A percentile compares a stretch with the other conserved stretches of the same genome.
Evolutionary conservation across 306 rosid genomes (phyloP).

Genomic region (Castanea mollissima): DNA sequence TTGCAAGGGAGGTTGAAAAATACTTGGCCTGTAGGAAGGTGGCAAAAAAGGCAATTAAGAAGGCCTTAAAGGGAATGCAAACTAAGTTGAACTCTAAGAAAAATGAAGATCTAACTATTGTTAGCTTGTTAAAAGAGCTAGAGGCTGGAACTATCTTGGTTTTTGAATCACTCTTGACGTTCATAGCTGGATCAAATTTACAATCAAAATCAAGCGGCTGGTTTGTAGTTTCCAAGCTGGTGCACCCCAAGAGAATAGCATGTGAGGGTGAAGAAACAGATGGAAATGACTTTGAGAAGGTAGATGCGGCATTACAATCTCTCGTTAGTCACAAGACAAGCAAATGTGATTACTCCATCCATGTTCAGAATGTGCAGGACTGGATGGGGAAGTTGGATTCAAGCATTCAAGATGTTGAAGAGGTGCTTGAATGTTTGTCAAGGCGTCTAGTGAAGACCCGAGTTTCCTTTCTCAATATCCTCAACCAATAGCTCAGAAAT

Average conservation of each 20-base stretch:
- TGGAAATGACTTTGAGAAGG: constrained; percentile 44
- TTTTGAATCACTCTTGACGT: constrained; percentile 29
- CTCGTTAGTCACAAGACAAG: constrained; percentile 31
- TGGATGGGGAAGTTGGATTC: constrained; percentile 40
- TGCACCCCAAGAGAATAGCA: constrained; percentile 24
- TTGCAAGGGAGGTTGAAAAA: constrained; percentile 36
- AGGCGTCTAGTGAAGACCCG: constrained; percentile 38
- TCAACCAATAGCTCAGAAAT: constrained; percentile 34
- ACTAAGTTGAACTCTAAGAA: constrained; percentile 24
- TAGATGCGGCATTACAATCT: constrained; percentile 46
- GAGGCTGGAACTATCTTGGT: constrained; percentile 27
- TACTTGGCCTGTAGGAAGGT: constrained; percentile 51
- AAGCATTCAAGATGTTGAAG: constrained; percentile 40
- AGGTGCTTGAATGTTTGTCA: constrained; percentile 41
- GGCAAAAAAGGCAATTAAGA: constrained; percentile 39
- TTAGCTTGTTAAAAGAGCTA: constrained; percentile 32
- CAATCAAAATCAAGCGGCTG: constrained; percentile 34
- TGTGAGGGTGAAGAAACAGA: constrained; percentile 24
- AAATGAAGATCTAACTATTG: constrained; percentile 29
- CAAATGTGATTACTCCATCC: constrained; percentile 19
- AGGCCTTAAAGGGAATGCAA: constrained; percentile 26
- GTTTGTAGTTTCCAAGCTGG: constrained; percentile 44
- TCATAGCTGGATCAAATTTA: constrained; percentile 20
- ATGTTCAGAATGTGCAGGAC: constrained; percentile 27
- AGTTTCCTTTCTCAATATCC: constrained; percentile 46